Evolutionary conservation across 192 early-diverging fungal species (phyloP).

Genomic region (Coemansia reversa): DNA sequence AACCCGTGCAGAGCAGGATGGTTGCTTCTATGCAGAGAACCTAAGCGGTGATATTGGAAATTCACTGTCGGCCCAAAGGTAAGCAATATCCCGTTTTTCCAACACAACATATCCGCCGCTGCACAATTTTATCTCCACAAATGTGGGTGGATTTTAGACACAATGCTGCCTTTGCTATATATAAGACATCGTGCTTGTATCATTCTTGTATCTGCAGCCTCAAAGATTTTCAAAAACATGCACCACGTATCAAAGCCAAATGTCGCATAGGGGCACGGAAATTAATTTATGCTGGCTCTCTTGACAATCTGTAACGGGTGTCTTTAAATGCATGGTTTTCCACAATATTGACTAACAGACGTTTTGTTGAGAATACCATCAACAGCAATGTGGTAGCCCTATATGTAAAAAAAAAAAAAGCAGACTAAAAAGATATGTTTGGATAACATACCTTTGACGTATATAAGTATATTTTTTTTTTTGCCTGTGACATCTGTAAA

Average conservation of each 20-base stretch:
- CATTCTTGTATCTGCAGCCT: background rate
- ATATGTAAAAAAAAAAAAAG: background rate
- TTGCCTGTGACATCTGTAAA: background rate
- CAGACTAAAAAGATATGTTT: background rate
- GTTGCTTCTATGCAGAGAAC: background rate
- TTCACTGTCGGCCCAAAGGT: conserved; percentile 5
- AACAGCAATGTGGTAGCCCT: background rate
- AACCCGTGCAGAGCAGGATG: background rate
- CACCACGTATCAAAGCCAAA: background rate
- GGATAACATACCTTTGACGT: background rate
- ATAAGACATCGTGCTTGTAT: background rate
- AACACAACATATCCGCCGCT: background rate
- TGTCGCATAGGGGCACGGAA: background rate
- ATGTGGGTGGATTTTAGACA: background rate
- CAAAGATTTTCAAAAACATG: background rate
- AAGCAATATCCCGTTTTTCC: background rate
- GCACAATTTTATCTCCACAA: background rate
- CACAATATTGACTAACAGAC: background rate
- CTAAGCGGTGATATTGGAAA: background rate
- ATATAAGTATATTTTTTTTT: background rate
- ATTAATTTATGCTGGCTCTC: background rate
- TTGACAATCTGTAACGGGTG: background rate
- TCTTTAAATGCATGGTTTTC: background rate
- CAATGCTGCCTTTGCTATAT: background rate
- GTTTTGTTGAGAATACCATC: background rate